Base-by-base conservation (phyloP, 768 basidiomycete species). In the Russula dissimulans region DNA sequence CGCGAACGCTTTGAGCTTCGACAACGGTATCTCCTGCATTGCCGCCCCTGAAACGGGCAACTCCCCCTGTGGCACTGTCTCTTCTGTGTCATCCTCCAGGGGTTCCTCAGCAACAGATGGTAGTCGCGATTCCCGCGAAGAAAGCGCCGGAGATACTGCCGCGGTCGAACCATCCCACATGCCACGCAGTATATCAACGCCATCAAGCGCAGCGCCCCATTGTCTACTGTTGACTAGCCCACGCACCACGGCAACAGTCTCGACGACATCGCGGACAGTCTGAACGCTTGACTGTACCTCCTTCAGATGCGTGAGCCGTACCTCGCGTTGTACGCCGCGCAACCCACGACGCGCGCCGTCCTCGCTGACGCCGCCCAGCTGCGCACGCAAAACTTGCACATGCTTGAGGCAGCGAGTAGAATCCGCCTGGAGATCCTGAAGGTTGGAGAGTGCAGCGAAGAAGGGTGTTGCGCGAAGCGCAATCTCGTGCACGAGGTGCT, bases 381-480 rank as follows among this genome's bases (percentile, higher is more conserved):
- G 79, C 0, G 71, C 69, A 26, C 91, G 88, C 5, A 98, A 78
- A 31, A 82, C 78, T 8, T 80, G 76, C 61, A 97, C 90, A 48
- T 89, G 84, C 46, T 78, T 74, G 6, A 98, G 78, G 68, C 94
- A 95, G 50, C 84, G 80, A 50, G 87, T 81, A 0, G 93, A 95
- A 69, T 97, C 92, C 5, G 88, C 82, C 68, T 94, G 92, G 11
- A 99, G 81, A 63, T 92, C 88, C 68, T 97, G 90, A 8, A 99
- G 78, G 71, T 99, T 99, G 7, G 92, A 82, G 41, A 99, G 81
- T 7, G 97, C 97, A 5, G 95, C 87, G 68, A 98, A 99, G 80
- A 99, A 99, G 1, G 93, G 92, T 0, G 90, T 82, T 0, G 94
- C 91, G 14, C 95, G 87, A 10, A 88, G 76, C 9, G 89, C 88